These are phyloP conservation scores for Penicillium daleae DNA, from an alignment of 495 filamentous ascomycete genomes.

Conservation along the genomic window DNA sequence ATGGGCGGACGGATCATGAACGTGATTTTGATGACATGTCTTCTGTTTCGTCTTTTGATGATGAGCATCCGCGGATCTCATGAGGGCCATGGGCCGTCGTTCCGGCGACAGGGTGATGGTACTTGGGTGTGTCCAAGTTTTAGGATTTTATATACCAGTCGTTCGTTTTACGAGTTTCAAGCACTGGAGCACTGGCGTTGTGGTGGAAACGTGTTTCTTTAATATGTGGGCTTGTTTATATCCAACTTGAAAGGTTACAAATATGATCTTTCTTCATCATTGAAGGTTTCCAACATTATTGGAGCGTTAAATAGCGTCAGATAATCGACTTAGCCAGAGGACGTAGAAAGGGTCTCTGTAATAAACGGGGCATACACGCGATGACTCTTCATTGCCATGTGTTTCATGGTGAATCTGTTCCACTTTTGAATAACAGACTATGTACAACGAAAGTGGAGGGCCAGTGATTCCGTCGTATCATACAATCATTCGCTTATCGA, in stretches of 20 bases:
- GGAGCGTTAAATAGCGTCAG: background rate
- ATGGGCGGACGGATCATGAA: slow-evolving; percentile 18
- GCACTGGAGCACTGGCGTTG: slow-evolving; percentile 18
- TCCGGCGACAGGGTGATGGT: too few species aligned
- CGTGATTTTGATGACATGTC: slow-evolving; percentile 39
- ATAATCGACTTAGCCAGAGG: background rate
- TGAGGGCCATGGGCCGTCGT: slow-evolving; percentile 2
- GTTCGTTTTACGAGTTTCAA: background rate
- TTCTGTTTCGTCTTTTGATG: slow-evolving; percentile 42
- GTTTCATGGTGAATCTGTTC: background rate
- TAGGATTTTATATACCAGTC: background rate
- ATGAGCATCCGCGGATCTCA: slow-evolving; percentile 4
- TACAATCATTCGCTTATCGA: slow-evolving; percentile 30
- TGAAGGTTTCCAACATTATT: background rate
- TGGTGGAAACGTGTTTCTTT: background rate
- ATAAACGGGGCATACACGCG: background rate
- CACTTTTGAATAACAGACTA: background rate
- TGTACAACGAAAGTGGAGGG: slow-evolving; percentile 3
- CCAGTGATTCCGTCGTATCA: background rate
- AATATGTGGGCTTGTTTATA: background rate
- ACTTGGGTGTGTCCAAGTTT: too few species aligned
- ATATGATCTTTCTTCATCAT: background rate
- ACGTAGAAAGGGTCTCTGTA: background rate
- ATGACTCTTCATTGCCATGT: background rate
- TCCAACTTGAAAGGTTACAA: too few species aligned